phyloP scores from a whole-genome alignment of 208 protist genomes.

The Trypanosoma vivax region DNA sequence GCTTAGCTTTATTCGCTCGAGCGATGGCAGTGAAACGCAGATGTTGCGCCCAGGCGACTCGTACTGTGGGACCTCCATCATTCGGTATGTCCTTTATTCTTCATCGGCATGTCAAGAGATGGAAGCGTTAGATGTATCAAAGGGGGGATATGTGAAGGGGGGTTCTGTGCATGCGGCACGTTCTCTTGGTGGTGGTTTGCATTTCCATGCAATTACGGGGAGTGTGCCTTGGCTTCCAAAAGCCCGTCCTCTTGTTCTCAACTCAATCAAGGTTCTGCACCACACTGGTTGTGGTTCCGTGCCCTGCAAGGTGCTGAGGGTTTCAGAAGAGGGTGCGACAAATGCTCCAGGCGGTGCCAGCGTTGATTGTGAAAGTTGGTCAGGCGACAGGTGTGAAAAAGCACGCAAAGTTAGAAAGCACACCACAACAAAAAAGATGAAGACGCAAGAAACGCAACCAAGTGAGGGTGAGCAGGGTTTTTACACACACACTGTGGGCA shows the following conservation, averaged over 20 bases:
- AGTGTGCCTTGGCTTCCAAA: conserved; percentile 12
- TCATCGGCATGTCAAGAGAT: not conserved
- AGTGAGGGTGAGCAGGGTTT: not conserved
- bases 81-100: conserved; percentile 31
- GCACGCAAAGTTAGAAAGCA: not conserved
- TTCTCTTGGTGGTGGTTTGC: conserved; percentile 27
- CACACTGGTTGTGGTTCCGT: conserved; percentile 2
- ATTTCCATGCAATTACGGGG: conserved; percentile 49
- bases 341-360: not conserved
- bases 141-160: too few species aligned
- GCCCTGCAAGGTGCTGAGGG: conserved; percentile 31
- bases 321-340: conserved; percentile 28
- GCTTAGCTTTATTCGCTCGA: conserved; percentile 28
- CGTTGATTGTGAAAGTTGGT: not conserved
- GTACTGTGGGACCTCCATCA: conserved; percentile 45
- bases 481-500: not conserved
- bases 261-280: conserved; percentile 36
- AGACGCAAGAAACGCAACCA: not conserved
- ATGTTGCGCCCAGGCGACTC: conserved; percentile 20
- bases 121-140: too few species aligned
- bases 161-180: too few species aligned
- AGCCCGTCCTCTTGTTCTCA: conserved; percentile 26
- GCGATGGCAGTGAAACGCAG: not conserved
- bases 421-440: not conserved
- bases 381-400: not conserved